Conservation (phyloP, 768 basidiomycete genomes). For the Leccinum disarticulatum region DNA sequence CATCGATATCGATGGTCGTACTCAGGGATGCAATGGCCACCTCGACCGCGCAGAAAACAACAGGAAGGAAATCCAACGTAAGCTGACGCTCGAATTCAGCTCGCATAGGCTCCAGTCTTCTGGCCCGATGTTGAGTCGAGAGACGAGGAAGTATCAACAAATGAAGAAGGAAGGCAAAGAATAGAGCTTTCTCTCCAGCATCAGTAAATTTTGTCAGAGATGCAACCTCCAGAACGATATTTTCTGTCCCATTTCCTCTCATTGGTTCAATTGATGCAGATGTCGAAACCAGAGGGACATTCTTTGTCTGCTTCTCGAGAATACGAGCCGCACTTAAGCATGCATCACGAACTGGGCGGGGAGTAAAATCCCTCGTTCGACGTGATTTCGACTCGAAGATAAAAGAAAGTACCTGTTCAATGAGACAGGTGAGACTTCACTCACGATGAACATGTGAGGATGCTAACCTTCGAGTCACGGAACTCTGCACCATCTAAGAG, state of each 20-base stretch:
- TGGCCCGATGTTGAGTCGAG: conserved; percentile 42
- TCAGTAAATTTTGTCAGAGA: conserved; percentile 2
- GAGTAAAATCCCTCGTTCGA: conserved; percentile 15
- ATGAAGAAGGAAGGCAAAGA: conserved; percentile 42
- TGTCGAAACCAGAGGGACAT: background rate
- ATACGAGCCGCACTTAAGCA: conserved; percentile 5
- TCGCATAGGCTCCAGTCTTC: conserved; percentile 27
- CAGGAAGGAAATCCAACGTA: conserved; percentile 40
- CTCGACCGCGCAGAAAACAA: conserved; percentile 35
- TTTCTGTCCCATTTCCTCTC: background rate
- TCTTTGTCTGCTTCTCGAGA: conserved; percentile 9
- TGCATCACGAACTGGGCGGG: conserved; percentile 7
- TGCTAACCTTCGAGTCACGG: conserved; percentile 58
- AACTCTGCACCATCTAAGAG: conserved; percentile 56
- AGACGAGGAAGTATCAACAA: conserved; percentile 37
- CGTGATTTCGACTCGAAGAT: conserved; percentile 45
- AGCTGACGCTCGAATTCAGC: conserved; percentile 34
- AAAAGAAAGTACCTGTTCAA: conserved; percentile 55
- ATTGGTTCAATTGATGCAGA: background rate
- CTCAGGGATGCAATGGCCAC: conserved; percentile 19
- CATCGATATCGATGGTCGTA: conserved; percentile 49
- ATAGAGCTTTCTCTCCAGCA: conserved; percentile 20
- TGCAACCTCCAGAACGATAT: conserved; percentile 14
- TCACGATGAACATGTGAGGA: background rate
- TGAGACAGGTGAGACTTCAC: background rate